Evolutionary conservation across 78 protist species (phyloP), one percentile per base, ranked within the genome.

Genomic region (Dictyostelium purpureum): DNA sequence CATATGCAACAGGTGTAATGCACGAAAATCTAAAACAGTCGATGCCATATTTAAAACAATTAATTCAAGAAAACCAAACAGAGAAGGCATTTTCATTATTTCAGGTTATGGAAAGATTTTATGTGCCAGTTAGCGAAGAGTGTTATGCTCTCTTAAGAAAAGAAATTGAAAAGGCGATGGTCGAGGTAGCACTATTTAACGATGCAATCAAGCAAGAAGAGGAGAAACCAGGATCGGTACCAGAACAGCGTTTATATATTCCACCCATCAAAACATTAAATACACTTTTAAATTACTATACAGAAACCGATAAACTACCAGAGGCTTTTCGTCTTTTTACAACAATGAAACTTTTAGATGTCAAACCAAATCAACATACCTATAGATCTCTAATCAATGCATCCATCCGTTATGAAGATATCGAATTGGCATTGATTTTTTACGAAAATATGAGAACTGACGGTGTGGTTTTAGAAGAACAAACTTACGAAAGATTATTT

Each of bases 51-150:
- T 59, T 85, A 35, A 52, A 47, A 54, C 6, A 57, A 10, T 14
- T 85, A 7, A 37, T 65, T 4, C 75, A 83, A 7, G 18, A 43
- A 14, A 35, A 26, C 24, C 51, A 74, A 1, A 61, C 73, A 35
- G 92, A 85, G 40, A 73, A 33, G 40, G 63, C 92, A n/a, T 85
- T 85, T 52, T 43, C 92, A 45, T 52, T 85, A 40, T 85, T 85
- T 73, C 92, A 85, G 18, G 92, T 85, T 2, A 85, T 85, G 92
- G 92, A 85, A 52, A 73, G 92, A 37, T 85, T 43, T 47, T 85
- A 85, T 61, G 92, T 85, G 19, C 92, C 92, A 19, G 56, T 85
- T 1, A 40, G 31, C 2, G 38, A 19, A 10, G 74, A 85, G 24
- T 85, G 92, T 14, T 85, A 85, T n/a, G 28, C 18, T 18, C 4